phyloP scores from a whole-genome alignment of 208 protist genomes.

The Herpetomonas tarakana region DNA sequence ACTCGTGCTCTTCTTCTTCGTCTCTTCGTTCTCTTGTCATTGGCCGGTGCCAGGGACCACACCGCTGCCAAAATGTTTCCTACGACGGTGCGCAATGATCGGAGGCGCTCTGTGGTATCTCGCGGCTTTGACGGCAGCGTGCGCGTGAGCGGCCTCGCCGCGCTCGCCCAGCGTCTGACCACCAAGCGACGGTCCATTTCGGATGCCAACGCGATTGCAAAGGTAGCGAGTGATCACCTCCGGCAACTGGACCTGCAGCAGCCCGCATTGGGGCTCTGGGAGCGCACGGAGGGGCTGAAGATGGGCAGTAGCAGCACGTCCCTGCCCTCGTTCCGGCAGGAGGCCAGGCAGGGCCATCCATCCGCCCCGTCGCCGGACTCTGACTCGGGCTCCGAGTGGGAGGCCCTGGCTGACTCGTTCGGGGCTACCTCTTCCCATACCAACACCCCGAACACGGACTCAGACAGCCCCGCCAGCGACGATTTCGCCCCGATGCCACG shows the following conservation, averaged over 20 bases:
- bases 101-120: not conserved
- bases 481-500: not conserved
- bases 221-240: not conserved
- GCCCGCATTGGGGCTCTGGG: not conserved
- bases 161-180: not conserved
- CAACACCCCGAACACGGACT: not conserved
- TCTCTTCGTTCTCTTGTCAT: too few relatives aligned
- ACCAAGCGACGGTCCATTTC: not conserved
- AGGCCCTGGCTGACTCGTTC: too few relatives aligned
- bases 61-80: not conserved
- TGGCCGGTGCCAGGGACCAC: too few relatives aligned
- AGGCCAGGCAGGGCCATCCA: not conserved
- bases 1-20: too few relatives aligned
- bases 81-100: not conserved
- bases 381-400: not conserved
- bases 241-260: not conserved
- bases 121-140: not conserved
- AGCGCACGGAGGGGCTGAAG: too few relatives aligned
- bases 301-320: too few relatives aligned
- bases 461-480: not conserved
- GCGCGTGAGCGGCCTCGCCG: not conserved
- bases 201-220: not conserved
- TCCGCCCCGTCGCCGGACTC: not conserved
- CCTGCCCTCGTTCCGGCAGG: too few relatives aligned
- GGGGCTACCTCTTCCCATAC: too few relatives aligned